phyloP scores from a whole-genome alignment of 768 basidiomycete genomes.

The Tylopilus balloui region DNA sequence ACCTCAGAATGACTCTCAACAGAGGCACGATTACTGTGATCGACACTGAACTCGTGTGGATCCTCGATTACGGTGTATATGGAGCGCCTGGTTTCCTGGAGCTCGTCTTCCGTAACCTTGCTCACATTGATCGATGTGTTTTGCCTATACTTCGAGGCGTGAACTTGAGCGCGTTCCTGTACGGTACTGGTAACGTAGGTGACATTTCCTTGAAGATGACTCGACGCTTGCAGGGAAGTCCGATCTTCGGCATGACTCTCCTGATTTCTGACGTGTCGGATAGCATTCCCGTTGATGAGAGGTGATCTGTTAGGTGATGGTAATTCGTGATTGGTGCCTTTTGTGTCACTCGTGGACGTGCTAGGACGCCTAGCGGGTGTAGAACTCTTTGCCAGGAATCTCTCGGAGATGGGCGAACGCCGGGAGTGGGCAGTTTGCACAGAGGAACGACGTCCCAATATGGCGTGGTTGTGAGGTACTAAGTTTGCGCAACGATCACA shows the following conservation, averaged over 20 bases:
- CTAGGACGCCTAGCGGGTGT: conserved; percentile 20
- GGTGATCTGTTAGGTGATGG: conserved; percentile 15
- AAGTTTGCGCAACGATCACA: conserved; percentile 34
- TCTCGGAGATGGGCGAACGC: conserved; percentile 25
- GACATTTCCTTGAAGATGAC: conserved; percentile 13
- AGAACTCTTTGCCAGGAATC: conserved; percentile 6
- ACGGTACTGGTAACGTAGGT: conserved; percentile 1
- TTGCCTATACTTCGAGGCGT: conserved; percentile 8
- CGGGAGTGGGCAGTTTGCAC: conserved; percentile 24
- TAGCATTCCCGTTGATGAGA: conserved; percentile 6
- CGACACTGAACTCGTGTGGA: conserved; percentile 19
- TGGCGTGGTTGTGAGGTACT: conserved; percentile 30
- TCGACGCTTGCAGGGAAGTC: conserved; percentile 6
- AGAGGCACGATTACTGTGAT: conserved; percentile 13
- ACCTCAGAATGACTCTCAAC: conserved; percentile 21
- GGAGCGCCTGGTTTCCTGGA: conserved; percentile 25
- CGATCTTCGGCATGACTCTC: conserved; percentile 20
- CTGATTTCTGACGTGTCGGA: conserved; percentile 10
- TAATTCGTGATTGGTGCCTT: background rate
- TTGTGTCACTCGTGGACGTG: conserved; percentile 7
- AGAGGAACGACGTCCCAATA: conserved; percentile 27
- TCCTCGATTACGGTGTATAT: conserved; percentile 30
- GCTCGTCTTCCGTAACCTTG: conserved; percentile 13
- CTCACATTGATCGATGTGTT: conserved; percentile 17
- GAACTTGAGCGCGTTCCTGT: conserved; percentile 15